phyloP scores from a whole-genome alignment of 768 basidiomycete species.

The Tricholoma sp. region DNA sequence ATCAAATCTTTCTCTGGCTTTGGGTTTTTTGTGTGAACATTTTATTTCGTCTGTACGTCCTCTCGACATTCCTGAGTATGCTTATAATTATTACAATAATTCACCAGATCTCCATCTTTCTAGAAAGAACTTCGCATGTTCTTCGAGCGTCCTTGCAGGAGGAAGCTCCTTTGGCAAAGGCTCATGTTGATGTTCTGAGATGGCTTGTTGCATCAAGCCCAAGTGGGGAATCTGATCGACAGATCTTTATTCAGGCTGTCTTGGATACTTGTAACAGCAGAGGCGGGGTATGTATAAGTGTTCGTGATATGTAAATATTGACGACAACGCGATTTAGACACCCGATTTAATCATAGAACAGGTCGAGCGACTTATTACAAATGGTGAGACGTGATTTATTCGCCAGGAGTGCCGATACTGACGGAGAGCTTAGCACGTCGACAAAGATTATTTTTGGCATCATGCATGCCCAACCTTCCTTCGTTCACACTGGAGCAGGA shows the following conservation, averaged over 20 bases:
- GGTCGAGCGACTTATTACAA: background rate
- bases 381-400: background rate
- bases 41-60: constrained; percentile 20
- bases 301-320: background rate
- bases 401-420: background rate
- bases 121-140: constrained; percentile 16
- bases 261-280: constrained; percentile 3
- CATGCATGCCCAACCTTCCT: background rate
- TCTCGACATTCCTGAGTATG: background rate
- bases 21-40: constrained; percentile 24
- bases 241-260: constrained; percentile 7
- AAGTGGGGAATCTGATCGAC: background rate
- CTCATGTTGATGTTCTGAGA: constrained; percentile 21
- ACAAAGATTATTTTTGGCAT: constrained; percentile 2
- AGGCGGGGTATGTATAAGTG: background rate
- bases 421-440: constrained; percentile 1
- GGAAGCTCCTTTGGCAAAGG: constrained; percentile 15
- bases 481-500: constrained; percentile 5
- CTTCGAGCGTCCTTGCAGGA: constrained; percentile 15
- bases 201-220: constrained; percentile 6
- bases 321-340: background rate
- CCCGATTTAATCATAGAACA: background rate
- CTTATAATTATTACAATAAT: background rate
- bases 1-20: constrained; percentile 18
- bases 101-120: constrained; percentile 21